Evolutionary conservation across 1,139 yeast genomes (phyloP).

Genomic region (Geotrichum restrictum): DNA sequence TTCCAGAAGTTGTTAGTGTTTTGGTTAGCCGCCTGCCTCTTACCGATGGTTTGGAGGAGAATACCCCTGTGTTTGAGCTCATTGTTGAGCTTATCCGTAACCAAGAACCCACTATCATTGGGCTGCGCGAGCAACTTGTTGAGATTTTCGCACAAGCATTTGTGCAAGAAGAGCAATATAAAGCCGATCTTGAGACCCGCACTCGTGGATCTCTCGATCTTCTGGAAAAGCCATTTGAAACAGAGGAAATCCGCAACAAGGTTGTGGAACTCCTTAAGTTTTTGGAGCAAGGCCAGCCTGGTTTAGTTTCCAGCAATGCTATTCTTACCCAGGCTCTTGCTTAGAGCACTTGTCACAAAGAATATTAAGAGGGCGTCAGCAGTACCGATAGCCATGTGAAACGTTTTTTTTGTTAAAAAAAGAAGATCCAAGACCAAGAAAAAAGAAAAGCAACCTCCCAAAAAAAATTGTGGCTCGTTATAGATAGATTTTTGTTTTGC

Average conservation of each 20-base stretch:
- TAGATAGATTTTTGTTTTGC: too few relatives aligned
- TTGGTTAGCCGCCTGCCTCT: conserved; percentile 79
- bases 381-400: too few relatives aligned
- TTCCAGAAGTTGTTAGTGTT: conserved; percentile 73
- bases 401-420: too few relatives aligned
- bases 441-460: too few relatives aligned
- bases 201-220: conserved; percentile 53
- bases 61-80: conserved; percentile 80
- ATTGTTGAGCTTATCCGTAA: conserved; percentile 66
- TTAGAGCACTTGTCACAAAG: background rate
- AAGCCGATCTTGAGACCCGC: conserved; percentile 53
- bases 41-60: conserved; percentile 86
- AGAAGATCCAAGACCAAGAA: too few relatives aligned
- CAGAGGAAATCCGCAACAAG: conserved; percentile 58
- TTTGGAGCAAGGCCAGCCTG: conserved; percentile 61
- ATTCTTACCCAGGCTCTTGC: conserved; percentile 23
- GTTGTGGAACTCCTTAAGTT: conserved; percentile 69
- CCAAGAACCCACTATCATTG: conserved; percentile 54
- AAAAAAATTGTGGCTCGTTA: too few relatives aligned
- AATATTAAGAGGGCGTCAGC: too few relatives aligned
- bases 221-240: conserved; percentile 70
- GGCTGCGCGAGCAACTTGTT: conserved; percentile 60
- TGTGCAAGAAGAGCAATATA: conserved; percentile 62
- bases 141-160: conserved; percentile 69
- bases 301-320: conserved; percentile 36